phyloP scores from a whole-genome alignment of 208 protist species.

The Acanthamoeba lenticulata region DNA sequence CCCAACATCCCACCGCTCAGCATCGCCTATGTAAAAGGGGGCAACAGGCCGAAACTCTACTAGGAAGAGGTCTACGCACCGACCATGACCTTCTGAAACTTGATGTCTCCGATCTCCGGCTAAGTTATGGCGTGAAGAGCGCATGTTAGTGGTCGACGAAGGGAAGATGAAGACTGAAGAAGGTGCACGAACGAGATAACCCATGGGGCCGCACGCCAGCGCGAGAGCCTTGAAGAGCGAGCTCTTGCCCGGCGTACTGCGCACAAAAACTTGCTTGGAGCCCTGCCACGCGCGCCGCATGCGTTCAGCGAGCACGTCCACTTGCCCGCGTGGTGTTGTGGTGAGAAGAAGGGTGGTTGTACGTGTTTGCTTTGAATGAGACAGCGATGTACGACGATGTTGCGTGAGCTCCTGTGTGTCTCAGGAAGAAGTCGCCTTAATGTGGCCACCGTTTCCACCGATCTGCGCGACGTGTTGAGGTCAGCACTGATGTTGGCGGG shows the following conservation, averaged over 20 bases:
- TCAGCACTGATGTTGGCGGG: background rate
- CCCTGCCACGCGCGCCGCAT: background rate
- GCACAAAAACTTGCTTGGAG: slow-evolving; percentile 46
- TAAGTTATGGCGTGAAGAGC: no score
- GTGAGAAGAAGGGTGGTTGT: background rate
- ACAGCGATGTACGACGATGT: slow-evolving; percentile 19
- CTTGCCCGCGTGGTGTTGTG: background rate
- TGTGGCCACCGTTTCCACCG: background rate
- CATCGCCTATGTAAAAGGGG: background rate
- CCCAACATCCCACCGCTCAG: background rate
- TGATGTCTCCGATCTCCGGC: slow-evolving; percentile 49
- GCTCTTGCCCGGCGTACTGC: background rate
- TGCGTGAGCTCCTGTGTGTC: background rate
- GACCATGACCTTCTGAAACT: background rate
- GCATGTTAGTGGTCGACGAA: background rate
- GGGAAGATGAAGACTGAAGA: no score
- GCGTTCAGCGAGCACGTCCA: background rate
- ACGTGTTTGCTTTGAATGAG: slow-evolving; percentile 52
- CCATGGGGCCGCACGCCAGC: background rate
- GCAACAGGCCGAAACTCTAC: no score
- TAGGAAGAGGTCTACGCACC: background rate
- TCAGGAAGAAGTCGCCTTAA: background rate
- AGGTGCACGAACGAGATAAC: background rate
- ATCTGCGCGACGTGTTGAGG: background rate
- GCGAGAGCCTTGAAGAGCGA: background rate